phyloP scores from a whole-genome alignment of 2,329 filamentous ascomycete species.

The Nakataea oryzae region DNA sequence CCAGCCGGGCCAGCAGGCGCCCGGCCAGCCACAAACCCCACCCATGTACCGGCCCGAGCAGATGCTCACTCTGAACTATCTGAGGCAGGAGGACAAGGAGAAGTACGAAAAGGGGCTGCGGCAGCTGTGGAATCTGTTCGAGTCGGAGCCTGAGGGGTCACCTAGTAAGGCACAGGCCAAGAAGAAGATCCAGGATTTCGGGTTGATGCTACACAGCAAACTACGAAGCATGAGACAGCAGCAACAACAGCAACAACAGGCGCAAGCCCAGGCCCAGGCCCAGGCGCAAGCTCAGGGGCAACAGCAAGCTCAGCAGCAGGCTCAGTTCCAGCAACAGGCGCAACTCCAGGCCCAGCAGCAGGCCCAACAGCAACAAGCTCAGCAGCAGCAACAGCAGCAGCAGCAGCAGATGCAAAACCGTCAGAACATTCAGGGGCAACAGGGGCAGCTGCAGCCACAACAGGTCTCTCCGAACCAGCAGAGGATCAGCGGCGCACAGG shows the following conservation, averaged over 20 bases:
- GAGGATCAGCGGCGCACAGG: not conserved
- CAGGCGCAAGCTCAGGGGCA: constrained; percentile 15
- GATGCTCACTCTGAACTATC: constrained; percentile 36
- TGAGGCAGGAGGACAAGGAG: constrained; percentile 42
- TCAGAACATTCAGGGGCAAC: constrained; percentile 5
- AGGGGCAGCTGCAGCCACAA: constrained; percentile 6
- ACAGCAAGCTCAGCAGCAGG: constrained; percentile 10
- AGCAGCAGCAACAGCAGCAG: constrained; percentile 10
- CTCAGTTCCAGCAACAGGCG: constrained; percentile 8
- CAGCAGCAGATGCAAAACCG: constrained; percentile 9
- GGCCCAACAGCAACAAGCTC: not conserved
- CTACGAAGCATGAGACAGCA: constrained; percentile 8
- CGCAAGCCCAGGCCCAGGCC: constrained; percentile 12
- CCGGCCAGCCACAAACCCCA: constrained; percentile 7
- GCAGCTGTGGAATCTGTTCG: constrained; percentile 41
- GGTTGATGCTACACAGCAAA: constrained; percentile 34
- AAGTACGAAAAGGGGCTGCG: constrained; percentile 50
- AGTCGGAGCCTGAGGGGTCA: constrained; percentile 35
- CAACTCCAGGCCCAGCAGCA: constrained; percentile 10
- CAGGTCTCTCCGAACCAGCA: constrained; percentile 7
- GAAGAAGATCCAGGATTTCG: constrained; percentile 50
- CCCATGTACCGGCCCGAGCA: constrained; percentile 40
- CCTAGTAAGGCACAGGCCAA: constrained; percentile 38
- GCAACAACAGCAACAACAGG: constrained; percentile 8
- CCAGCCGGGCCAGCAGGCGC: constrained; percentile 10